Conservation (phyloP, 352 stramenopile species). For the Pythium rishiriense region DNA sequence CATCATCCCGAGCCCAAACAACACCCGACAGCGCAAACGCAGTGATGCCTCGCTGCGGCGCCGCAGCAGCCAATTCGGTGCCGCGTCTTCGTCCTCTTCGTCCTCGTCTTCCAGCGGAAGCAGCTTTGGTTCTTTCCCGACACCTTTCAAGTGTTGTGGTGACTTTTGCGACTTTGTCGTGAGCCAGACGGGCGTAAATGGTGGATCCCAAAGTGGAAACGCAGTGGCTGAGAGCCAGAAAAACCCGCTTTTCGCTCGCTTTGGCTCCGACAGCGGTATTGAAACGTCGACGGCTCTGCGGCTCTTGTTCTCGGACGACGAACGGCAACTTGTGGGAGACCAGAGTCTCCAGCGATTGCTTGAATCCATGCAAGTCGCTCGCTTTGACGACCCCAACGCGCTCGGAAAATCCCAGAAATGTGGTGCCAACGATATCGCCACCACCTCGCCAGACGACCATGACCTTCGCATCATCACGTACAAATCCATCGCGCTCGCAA, state of each 20-base stretch:
- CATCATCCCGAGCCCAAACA: conserved; percentile 12
- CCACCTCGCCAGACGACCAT: not conserved
- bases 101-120: conserved; percentile 12
- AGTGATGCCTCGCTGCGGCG: conserved; percentile 5
- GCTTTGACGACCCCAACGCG: conserved; percentile 21
- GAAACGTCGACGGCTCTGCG: conserved; percentile 39
- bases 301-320: conserved; percentile 54
- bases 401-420: conserved; percentile 7
- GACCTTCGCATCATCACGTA: conserved; percentile 69
- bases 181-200: conserved; percentile 24
- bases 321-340: conserved; percentile 39
- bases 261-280: conserved; percentile 17
- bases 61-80: conserved; percentile 3
- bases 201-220: not conserved
- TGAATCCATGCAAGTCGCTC: conserved; percentile 36
- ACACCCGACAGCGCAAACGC: not conserved
- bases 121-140: conserved; percentile 44
- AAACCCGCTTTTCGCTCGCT: conserved; percentile 12
- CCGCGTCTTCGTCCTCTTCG: conserved; percentile 7
- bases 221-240: not conserved
- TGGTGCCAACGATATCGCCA: not conserved
- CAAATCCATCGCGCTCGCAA: conserved; percentile 77
- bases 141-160: conserved; percentile 75
- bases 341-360: conserved; percentile 42
- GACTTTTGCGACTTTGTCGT: conserved; percentile 71